Percentiles rank a stretch among this genome's conserved stretches.
Conservation (phyloP, 2,329 filamentous ascomycete genomes). For the Venturia aucupariae region DNA sequence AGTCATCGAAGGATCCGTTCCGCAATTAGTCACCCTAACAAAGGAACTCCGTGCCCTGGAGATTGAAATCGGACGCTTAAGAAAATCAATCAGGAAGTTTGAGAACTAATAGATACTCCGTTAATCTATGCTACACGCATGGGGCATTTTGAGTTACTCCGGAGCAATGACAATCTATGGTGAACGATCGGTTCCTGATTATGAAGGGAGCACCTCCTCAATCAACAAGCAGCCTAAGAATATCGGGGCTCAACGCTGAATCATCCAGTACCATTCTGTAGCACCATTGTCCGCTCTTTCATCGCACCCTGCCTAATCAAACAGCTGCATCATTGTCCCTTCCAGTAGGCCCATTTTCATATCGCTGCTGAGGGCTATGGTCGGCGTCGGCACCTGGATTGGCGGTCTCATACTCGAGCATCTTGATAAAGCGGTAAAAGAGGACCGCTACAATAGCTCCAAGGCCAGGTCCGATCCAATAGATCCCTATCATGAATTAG, state of each 20-base stretch:
- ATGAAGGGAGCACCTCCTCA: not conserved
- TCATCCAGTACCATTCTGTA: not conserved
- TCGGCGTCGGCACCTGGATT: constrained; percentile 36
- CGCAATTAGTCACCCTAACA: constrained; percentile 47
- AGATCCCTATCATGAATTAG: constrained; percentile 24
- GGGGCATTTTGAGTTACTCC: not conserved
- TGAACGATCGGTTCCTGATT: not conserved
- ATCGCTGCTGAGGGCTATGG: not conserved
- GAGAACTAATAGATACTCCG: constrained; percentile 17
- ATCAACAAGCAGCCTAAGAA: not conserved
- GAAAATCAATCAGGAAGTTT: constrained; percentile 37
- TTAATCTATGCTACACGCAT: not conserved
- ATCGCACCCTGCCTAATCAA: not conserved
- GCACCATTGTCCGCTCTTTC: not conserved
- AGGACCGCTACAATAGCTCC: constrained; percentile 37
- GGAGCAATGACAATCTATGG: not conserved
- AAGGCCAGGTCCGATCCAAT: constrained; percentile 41
- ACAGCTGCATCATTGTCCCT: not conserved
- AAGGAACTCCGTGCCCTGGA: constrained; percentile 56
- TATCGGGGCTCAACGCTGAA: not conserved
- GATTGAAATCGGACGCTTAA: constrained; percentile 53
- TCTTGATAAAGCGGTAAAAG: constrained; percentile 42
- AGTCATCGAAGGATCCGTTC: constrained; percentile 49
- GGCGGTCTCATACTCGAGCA: constrained; percentile 42
- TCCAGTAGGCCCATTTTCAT: not conserved